Base-by-base conservation (phyloP, 352 stramenopile genomes). In the Phytophthora meadii region DNA sequence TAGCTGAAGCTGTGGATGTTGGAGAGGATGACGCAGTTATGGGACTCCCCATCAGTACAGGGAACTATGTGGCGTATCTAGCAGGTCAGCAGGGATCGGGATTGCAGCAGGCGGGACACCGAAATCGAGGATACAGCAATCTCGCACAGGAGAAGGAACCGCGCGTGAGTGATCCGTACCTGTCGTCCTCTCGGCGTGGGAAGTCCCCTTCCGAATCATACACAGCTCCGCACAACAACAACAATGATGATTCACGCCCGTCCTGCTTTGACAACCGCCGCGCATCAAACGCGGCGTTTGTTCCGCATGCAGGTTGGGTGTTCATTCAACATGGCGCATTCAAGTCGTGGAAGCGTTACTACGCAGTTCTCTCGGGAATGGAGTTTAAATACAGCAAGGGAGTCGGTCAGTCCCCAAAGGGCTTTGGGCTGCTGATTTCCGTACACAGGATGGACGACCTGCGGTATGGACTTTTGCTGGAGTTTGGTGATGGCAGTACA, bases 311-410 rank as follows among this genome's bases (percentile, higher is more conserved):
- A n/a, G 82, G 81, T 6, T 93, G 82, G 82, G 62, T 94, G 9
- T 85, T 80, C 52, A 79, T 92, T 42, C 78, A 89, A 54, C 72
- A 70, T 61, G 70, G 68, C n/a, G 81, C 79, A 11, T 79, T 92
- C 28, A 86, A 78, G 53, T 48, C 65, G 54, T 94, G 86, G 86
- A 92, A 92, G 54, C 75, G 76, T 9, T 88, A 88, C 48, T 91
- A 85, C 48, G 86, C 82, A 0, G 81, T 89, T 45, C 65, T 93
- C 2, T 90, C 86, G 0, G 86, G 86, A 0, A 58, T 83, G 3
- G 84, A 94, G 39, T 92, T 94, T 49, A 87, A 87, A 60, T 93
- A 88, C 78, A 86, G 79, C 57, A 79, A 84, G 25, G 83, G 77
- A 1, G 71, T 72, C 1, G 86, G 86, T 0, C 80, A 89, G n/a